phyloP scores from a whole-genome alignment of 2,329 filamentous ascomycete species.

The Biscogniauxia mediterranea region DNA sequence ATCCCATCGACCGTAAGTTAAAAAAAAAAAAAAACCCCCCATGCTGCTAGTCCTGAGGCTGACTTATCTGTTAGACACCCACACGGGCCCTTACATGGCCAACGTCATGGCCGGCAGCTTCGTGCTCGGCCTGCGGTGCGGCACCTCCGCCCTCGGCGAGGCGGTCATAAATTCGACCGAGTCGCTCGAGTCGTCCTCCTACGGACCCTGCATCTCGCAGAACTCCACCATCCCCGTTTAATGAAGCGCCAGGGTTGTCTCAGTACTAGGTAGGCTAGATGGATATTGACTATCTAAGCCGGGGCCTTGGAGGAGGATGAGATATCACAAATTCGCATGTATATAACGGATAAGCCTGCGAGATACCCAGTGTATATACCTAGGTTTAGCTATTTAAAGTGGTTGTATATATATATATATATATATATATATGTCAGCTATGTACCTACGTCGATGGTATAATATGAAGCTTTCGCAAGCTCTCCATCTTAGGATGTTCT shows the following conservation, averaged over 20 bases:
- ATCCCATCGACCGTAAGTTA: constrained; percentile 48
- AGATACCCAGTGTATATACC: too few relatives aligned
- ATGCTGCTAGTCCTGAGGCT: neutral
- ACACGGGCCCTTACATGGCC: constrained; percentile 57
- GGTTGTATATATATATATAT: neutral
- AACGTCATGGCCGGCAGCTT: constrained; percentile 56
- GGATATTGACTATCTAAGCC: too few relatives aligned
- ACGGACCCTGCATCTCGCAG: constrained; percentile 31
- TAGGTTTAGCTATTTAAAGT: neutral
- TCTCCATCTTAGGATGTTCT: too few relatives aligned
- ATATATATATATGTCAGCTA: neutral
- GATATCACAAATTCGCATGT: too few relatives aligned
- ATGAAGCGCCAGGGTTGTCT: too few relatives aligned
- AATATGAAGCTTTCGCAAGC: too few relatives aligned
- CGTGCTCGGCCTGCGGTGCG: constrained; percentile 53
- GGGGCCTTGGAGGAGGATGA: too few relatives aligned
- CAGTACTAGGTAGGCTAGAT: too few relatives aligned
- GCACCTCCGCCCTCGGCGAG: constrained; percentile 40
- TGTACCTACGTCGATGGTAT: too few relatives aligned
- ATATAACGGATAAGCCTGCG: too few relatives aligned
- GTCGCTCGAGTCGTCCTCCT: constrained; percentile 29
- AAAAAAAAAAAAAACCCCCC: neutral
- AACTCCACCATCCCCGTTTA: constrained; percentile 29
- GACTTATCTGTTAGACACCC: constrained; percentile 44
- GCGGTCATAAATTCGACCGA: constrained; percentile 33